Conservation (phyloP, 306 rosid genomes). For the Lathyrus aphaca region DNA sequence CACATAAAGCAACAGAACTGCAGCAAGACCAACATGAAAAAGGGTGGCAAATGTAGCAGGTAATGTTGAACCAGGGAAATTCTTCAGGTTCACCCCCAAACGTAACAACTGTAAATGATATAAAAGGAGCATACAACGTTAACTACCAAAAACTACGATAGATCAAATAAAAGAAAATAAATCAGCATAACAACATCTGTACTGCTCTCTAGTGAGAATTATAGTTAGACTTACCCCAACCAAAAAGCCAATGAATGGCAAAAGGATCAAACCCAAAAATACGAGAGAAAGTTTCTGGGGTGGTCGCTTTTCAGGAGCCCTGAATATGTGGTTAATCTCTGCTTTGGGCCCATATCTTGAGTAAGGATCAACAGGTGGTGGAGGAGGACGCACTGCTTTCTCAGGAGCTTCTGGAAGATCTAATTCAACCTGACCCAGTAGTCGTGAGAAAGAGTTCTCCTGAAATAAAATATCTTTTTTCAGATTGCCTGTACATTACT, state of each 20-base stretch:
- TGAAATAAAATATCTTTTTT: conserved; percentile 47
- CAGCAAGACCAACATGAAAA: conserved; percentile 80
- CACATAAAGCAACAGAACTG: conserved; percentile 75
- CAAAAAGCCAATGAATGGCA: conserved; percentile 83
- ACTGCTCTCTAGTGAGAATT: conserved; percentile 20
- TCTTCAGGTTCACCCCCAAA: conserved; percentile 87
- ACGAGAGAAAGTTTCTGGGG: conserved; percentile 77
- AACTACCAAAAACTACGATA: conserved; percentile 15
- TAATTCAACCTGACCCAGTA: conserved; percentile 74
- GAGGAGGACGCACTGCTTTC: conserved; percentile 84
- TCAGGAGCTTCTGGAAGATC: conserved; percentile 98
- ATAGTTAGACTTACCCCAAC: conserved; percentile 74
- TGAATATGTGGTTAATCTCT: conserved; percentile 83
- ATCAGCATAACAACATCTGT: conserved; percentile 4
- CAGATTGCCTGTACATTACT: conserved; percentile 24
- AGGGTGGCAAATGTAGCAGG: conserved; percentile 74
- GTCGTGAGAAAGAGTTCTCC: conserved; percentile 90
- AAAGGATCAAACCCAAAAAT: conserved; percentile 75
- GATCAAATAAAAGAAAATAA: conserved; percentile 20
- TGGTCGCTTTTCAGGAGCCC: conserved; percentile 92
- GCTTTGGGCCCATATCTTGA: conserved; percentile 84
- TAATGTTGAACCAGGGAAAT: conserved; percentile 71
- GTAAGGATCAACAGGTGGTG: conserved; percentile 66
- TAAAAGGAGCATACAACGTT: conserved; percentile 20
- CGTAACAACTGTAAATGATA: conserved; percentile 63